Percentiles rank a stretch among this genome's conserved stretches.
phyloP scores from a whole-genome alignment of 306 rosid species.

The Prunus mongolica region DNA sequence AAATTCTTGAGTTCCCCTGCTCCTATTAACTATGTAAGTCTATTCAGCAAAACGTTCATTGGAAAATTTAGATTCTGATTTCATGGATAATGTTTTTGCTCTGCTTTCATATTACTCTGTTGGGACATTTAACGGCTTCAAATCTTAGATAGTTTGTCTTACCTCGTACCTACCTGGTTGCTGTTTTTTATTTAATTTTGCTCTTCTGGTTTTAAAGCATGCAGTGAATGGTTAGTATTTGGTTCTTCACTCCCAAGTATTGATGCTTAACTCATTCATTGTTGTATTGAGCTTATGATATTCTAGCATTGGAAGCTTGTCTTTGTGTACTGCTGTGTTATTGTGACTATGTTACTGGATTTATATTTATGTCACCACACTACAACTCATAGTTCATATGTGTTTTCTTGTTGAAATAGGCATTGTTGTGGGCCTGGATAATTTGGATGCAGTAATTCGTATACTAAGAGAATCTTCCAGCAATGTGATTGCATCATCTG shows the following conservation, averaged over 20 bases:
- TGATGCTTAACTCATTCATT: neutral
- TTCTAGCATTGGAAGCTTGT: neutral
- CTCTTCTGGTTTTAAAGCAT: neutral
- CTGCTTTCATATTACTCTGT: neutral
- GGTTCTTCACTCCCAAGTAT: neutral
- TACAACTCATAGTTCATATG: constrained; percentile 7
- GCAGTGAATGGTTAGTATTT: neutral
- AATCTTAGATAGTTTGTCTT: neutral
- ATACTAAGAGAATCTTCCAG: constrained; percentile 70
- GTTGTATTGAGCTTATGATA: neutral
- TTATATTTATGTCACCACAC: neutral
- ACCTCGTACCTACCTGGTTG: neutral
- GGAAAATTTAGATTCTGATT: neutral
- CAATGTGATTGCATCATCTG: constrained; percentile 57
- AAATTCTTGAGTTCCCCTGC: neutral
- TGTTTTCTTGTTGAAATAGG: constrained; percentile 41
- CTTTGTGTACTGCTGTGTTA: neutral
- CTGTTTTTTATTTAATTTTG: neutral
- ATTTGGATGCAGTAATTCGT: constrained; percentile 73
- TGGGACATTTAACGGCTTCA: neutral
- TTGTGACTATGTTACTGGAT: neutral
- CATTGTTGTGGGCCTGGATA: constrained; percentile 78
- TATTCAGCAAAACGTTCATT: neutral
- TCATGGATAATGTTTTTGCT: neutral
- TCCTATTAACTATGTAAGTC: neutral